Conservation (phyloP, 1,284 basidiomycete genomes). For the Fomitopsis palustris region DNA sequence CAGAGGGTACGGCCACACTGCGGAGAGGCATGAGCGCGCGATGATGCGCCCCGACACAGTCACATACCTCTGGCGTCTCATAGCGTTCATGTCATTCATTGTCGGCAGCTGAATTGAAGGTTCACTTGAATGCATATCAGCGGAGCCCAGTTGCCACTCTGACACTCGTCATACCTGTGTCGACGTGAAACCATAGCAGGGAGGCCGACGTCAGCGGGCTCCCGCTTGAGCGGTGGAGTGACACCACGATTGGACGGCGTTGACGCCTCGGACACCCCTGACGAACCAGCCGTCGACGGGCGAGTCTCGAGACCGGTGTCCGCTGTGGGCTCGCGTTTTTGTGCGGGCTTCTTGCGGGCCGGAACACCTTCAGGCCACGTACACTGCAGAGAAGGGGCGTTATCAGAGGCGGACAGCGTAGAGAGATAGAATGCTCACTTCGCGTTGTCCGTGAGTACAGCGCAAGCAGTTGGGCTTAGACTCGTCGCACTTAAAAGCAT, state of each 20-base stretch:
- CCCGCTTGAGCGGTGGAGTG: conserved; percentile 50
- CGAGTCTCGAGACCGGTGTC: conserved; percentile 45
- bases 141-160: not conserved
- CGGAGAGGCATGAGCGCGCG: not conserved
- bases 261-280: conserved; percentile 55
- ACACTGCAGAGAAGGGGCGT: conserved; percentile 46
- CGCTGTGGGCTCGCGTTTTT: conserved; percentile 33
- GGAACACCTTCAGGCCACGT: conserved; percentile 78
- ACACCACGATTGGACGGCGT: conserved; percentile 63
- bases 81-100: conserved; percentile 12
- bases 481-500: conserved; percentile 66
- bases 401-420: conserved; percentile 15
- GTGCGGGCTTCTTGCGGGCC: conserved; percentile 50
- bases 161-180: conserved; percentile 38
- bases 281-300: conserved; percentile 63
- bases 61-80: conserved; percentile 48
- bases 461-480: conserved; percentile 76
- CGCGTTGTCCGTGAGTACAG: conserved; percentile 74
- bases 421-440: conserved; percentile 41
- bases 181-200: conserved; percentile 51
- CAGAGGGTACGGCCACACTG: conserved; percentile 14
- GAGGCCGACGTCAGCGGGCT: conserved; percentile 46
- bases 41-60: conserved; percentile 2
- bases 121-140: conserved; percentile 13
- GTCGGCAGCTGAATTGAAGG: conserved; percentile 18